A percentile compares a stretch with the other conserved stretches of the same genome.
Evolutionary conservation across 352 stramenopile species (phyloP).

Genomic region (Pythium insidiosum): DNA sequence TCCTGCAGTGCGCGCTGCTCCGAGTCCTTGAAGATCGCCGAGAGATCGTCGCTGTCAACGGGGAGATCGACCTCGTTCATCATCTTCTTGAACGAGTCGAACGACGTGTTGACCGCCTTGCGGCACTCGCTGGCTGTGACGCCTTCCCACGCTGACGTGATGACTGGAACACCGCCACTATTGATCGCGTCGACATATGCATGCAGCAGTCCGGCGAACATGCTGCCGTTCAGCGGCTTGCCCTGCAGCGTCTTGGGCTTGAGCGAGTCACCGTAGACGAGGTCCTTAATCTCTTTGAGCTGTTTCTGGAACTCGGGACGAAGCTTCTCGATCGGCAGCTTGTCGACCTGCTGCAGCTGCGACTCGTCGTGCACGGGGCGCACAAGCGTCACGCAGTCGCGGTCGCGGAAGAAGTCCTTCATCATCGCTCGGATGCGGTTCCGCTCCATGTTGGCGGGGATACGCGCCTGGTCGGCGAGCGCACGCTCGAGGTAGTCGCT

Average conservation of each 20-base stretch:
- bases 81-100: slow-evolving; percentile 57
- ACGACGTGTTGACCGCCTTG: slow-evolving; percentile 54
- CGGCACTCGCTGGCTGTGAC: slow-evolving; percentile 76
- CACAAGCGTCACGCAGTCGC: slow-evolving; percentile 76
- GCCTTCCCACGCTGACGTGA: slow-evolving; percentile 82
- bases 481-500: slow-evolving; percentile 79
- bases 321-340: slow-evolving; percentile 51
- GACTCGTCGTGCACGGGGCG: slow-evolving; percentile 74
- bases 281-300: slow-evolving; percentile 49
- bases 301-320: slow-evolving; percentile 73
- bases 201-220: slow-evolving; percentile 77
- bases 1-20: slow-evolving; percentile 40
- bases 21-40: slow-evolving; percentile 40
- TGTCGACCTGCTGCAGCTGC: slow-evolving; percentile 70
- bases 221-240: slow-evolving; percentile 72
- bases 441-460: slow-evolving; percentile 57
- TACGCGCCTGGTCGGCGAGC: slow-evolving; percentile 62
- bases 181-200: slow-evolving; percentile 83
- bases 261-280: slow-evolving; percentile 63
- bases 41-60: slow-evolving; percentile 61
- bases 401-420: slow-evolving; percentile 79
- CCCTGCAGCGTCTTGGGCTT: slow-evolving; percentile 80
- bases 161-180: slow-evolving; percentile 82
- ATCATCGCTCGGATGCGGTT: slow-evolving; percentile 80
- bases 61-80: slow-evolving; percentile 54